Base-by-base conservation (phyloP, 257 asterid species). In the Anisodus acutangulus region DNA sequence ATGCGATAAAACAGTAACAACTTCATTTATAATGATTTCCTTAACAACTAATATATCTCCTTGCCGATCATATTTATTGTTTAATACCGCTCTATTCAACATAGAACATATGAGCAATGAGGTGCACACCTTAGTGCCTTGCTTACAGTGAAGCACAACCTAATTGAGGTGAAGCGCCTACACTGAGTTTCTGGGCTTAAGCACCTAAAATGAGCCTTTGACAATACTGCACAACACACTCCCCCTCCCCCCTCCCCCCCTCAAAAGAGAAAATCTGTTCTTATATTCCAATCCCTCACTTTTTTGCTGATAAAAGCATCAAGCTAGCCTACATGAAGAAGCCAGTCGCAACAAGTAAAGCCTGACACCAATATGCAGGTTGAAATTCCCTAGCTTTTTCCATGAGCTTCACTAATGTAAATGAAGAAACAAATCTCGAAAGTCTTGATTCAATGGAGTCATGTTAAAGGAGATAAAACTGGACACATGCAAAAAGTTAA, bases 391-490 rank as follows among this genome's bases (percentile, higher is more conserved):
- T 43, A 43, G 57, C 79, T 70, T 13, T 31, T n/a, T 43, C 78
- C 57, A 70, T 70, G 79, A 43, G 37, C 57, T 70, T 70, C 57
- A 70, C 57, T 70, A 43, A 43, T 70, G 16, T 43, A 43, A 43
- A 43, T 43, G 57, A 70, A 70, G 55, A 37, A 45, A 70, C 57
- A 70, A 43, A 70, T 70, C 57, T 43, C 57, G 11, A 43, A 70
- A n/a, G 57, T 70, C 39, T 9, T 71, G 17, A 71, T 71, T 45
- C 58, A n/a, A 71, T 71, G 79, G 79, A 71, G 17, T 45, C 79
- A 45, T 43, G 58, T 71, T 45, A 16, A 41, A 41, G 16, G 41
- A 69, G 54, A 69, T 8, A 69, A 41, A 69, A 69, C 35, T 13
- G 78, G 31, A 69, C 78, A 39, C 26, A 69, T 17, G 78, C 54